Percentiles rank a stretch among this genome's conserved stretches.
phyloP scores from a whole-genome alignment of 768 basidiomycete genomes.

The Lentinula edodes region DNA sequence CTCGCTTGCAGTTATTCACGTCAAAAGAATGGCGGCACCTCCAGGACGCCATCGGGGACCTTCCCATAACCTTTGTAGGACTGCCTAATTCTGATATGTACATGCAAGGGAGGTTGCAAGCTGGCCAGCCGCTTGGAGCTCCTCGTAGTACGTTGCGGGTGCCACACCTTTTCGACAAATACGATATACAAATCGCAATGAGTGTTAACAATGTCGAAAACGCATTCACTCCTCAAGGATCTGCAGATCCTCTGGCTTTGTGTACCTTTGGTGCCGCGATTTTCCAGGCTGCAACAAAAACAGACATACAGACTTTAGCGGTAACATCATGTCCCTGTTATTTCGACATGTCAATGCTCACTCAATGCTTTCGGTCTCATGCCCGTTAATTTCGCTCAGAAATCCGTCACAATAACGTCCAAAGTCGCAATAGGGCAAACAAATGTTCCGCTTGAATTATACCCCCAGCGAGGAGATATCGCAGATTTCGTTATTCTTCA shows the following conservation, averaged over 20 bases:
- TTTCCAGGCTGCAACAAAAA: constrained; percentile 50
- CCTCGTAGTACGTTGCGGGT: constrained; percentile 54
- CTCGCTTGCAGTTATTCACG: constrained; percentile 49
- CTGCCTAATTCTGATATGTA: constrained; percentile 64
- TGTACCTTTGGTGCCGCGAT: constrained; percentile 53
- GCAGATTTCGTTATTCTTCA: constrained; percentile 61
- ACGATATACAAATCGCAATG: constrained; percentile 47
- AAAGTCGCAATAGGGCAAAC: constrained; percentile 41
- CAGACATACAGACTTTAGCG: constrained; percentile 39
- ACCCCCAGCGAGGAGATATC: constrained; percentile 32
- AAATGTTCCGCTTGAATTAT: constrained; percentile 22
- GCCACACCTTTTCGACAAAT: constrained; percentile 37
- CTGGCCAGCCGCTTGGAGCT: constrained; percentile 30
- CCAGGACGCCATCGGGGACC: constrained; percentile 29
- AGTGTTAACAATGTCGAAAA: constrained; percentile 64
- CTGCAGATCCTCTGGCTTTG: constrained; percentile 54
- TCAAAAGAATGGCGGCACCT: constrained; percentile 39
- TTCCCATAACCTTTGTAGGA: constrained; percentile 50
- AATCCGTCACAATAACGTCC: constrained; percentile 46
- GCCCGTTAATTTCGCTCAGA: constrained; percentile 24
- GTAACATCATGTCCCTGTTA: constrained; percentile 27
- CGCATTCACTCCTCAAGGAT: constrained; percentile 66
- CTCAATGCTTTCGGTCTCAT: not conserved
- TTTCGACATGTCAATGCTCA: not conserved
- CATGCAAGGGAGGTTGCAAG: constrained; percentile 50